These are phyloP conservation scores for Paramecium biaurelia DNA, from an alignment of 73 alveolate genomes.

Conservation along the genomic window DNA sequence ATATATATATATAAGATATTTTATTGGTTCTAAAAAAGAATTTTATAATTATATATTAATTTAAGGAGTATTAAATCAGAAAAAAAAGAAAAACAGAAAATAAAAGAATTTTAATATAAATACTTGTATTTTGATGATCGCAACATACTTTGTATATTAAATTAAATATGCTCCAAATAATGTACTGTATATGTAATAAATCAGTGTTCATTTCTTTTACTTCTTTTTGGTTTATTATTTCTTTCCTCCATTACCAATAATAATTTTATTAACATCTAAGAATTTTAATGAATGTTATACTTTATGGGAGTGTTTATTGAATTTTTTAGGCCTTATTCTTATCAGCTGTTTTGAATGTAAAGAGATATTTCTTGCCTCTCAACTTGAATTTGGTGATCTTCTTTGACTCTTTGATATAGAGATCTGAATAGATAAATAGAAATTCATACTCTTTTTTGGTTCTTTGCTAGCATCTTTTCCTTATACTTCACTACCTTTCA, in stretches of 20 bases:
- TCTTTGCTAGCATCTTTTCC: slow-evolving; percentile 44
- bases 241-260: slow-evolving; percentile 19
- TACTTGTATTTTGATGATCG: not conserved
- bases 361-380: slow-evolving; percentile 61
- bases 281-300: not conserved
- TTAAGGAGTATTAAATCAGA: too few species aligned
- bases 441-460: slow-evolving; percentile 14
- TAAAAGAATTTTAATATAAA: too few species aligned
- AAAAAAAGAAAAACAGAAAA: not conserved
- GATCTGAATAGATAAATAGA: not conserved
- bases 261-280: slow-evolving; percentile 23
- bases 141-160: not conserved
- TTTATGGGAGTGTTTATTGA: slow-evolving; percentile 59
- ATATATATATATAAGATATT: too few species aligned
- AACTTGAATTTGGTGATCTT: slow-evolving; percentile 64
- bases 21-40: too few species aligned
- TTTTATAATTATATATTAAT: too few species aligned
- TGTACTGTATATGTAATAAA: slow-evolving; percentile 29
- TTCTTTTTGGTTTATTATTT: slow-evolving; percentile 34
- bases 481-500: slow-evolving; percentile 34
- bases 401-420: slow-evolving; percentile 52
- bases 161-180: not conserved
- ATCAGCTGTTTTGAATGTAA: slow-evolving; percentile 66
- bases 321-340: slow-evolving; percentile 53
- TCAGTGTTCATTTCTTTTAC: slow-evolving; percentile 40